Percentiles rank a stretch among this genome's conserved stretches.
phyloP scores from a whole-genome alignment of 1,139 yeast genomes.

The Spathaspora sp. region DNA sequence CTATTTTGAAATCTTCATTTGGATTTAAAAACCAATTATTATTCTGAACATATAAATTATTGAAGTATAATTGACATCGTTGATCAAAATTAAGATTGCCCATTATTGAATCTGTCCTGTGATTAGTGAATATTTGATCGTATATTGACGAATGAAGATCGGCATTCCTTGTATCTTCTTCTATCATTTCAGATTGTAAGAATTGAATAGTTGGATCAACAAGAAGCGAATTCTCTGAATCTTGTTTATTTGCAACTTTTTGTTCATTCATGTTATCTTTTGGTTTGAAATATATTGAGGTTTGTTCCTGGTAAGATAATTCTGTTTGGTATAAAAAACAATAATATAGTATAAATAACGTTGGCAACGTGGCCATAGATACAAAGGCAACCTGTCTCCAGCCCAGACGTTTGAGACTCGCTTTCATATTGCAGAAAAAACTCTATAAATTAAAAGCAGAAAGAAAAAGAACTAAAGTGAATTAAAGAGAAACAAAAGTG shows the following conservation, averaged over 20 bases:
- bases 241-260: constrained; percentile 16
- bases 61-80: constrained; percentile 33
- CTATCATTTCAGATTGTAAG: not conserved
- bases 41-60: constrained; percentile 23
- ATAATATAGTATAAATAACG: not conserved
- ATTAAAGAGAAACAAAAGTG: too few species aligned
- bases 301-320: not conserved
- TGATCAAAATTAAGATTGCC: constrained; percentile 19
- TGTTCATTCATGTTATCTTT: constrained; percentile 12
- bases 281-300: constrained; percentile 8
- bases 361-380: not conserved
- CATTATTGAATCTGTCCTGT: constrained; percentile 12
- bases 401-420: too few species aligned
- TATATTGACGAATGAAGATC: constrained; percentile 13
- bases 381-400: not conserved
- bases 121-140: constrained; percentile 15
- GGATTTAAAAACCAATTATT: constrained; percentile 33
- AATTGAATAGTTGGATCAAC: too few species aligned
- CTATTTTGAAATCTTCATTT: constrained; percentile 17
- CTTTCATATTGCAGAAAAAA: too few species aligned
- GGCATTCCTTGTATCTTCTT: constrained; percentile 2
- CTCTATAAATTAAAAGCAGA: not conserved
- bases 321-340: not conserved
- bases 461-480: not conserved
- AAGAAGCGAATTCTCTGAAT: too few species aligned